These are phyloP conservation scores for Starmerella gropengiesseri DNA, from an alignment of 805 yeast species.

Conservation along the genomic window DNA sequence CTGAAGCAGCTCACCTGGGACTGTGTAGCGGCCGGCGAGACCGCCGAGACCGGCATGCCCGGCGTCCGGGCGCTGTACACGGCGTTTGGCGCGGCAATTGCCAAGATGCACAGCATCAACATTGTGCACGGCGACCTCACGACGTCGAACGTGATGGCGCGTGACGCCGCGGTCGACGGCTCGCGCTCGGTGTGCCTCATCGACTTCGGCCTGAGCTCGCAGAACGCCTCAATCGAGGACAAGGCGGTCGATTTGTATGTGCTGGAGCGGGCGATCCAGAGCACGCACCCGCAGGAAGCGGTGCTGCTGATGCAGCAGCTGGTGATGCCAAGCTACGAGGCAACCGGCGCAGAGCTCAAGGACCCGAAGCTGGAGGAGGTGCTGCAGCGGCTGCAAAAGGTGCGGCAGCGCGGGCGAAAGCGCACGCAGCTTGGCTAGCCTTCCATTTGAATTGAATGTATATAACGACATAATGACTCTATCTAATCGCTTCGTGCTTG, in stretches of 20 bases:
- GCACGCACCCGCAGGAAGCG: conserved; percentile 78
- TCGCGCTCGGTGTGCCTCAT: conserved; percentile 44
- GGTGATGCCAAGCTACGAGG: conserved; percentile 45
- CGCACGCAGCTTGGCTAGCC: conserved; percentile 84
- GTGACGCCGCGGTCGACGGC: background rate
- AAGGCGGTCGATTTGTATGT: conserved; percentile 97
- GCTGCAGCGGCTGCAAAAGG: conserved; percentile 61
- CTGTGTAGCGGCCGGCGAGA: conserved; percentile 13
- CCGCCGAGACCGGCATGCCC: background rate
- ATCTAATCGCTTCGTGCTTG: no score
- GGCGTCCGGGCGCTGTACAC: conserved; percentile 11
- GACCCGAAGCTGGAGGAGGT: conserved; percentile 38
- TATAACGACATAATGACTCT: no score
- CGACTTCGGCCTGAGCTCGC: conserved; percentile 84
- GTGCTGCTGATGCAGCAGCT: conserved; percentile 56
- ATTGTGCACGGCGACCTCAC: conserved; percentile 92
- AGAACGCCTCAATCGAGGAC: conserved; percentile 54
- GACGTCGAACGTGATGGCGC: conserved; percentile 62
- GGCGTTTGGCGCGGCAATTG: conserved; percentile 41
- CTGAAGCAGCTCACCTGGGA: conserved; percentile 33
- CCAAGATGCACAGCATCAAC: conserved; percentile 60
- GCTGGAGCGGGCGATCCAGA: conserved; percentile 76
- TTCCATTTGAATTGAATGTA: no score
- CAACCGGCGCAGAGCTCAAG: conserved; percentile 25
- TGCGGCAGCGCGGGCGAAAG: conserved; percentile 85